Base-by-base conservation (phyloP, 1,284 basidiomycete genomes). In the Bondarzewia mesenterica region DNA sequence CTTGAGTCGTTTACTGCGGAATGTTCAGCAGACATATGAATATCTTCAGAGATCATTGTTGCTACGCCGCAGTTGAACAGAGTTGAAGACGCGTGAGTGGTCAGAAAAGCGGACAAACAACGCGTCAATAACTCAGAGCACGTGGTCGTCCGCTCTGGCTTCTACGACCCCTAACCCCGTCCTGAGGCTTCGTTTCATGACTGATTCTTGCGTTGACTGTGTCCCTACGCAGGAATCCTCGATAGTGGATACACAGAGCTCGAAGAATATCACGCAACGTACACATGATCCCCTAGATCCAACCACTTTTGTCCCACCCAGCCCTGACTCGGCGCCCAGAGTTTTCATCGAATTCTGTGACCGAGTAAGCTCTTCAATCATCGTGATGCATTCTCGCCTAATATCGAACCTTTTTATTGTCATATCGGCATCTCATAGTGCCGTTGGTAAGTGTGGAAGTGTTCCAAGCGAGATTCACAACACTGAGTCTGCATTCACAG, bases 321-420 rank as follows among this genome's bases (percentile, higher is more conserved):
- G 60, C 8, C 63, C 70, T 16, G 59, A 73, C 23, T 65, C 71
- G 0, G 56, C 64, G 12, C 71, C 77, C 6, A 75, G 73, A 29
- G 64, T 87, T 26, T 71, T 70, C 6, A 87, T 95, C 53, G 89
- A 93, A 65, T 93, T 89, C 60, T 93, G 90, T 61, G 87, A 93
- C 61, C 73, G 88, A 70, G 86, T 93, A 63, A 61, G 84, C 66
- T 36, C 27, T 32, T 32, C 16, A 16, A 22, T 46, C 57, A 25
- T 50, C 37, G n/a, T 48, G 35, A 29, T 29, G 43, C n/a, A 41
- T n/a, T 26, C 6, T 23, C 26, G 27, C 25, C n/a, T 8, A 43
- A 7, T 39, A 39, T 52, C 54, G 23, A 38, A 29, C 7, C 39
- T 20, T 16, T 50, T 25, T 23, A 8, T 14, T 42, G 12, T 22